phyloP scores from a whole-genome alignment of 805 yeast genomes.

The Wickerhamiella siamensis region DNA sequence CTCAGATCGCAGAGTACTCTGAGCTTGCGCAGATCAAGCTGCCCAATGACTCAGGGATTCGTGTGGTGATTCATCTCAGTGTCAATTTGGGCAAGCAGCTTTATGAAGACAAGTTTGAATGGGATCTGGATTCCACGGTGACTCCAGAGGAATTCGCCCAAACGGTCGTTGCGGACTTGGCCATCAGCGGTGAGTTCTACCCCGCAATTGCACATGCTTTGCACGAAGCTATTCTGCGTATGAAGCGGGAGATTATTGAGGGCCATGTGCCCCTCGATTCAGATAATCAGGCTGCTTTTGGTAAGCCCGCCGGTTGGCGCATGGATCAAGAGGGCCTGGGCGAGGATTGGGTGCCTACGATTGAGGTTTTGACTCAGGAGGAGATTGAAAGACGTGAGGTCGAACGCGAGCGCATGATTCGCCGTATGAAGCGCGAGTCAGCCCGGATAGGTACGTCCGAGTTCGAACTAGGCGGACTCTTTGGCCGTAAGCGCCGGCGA shows the following conservation, averaged over 20 bases:
- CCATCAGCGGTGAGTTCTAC: conserved; percentile 67
- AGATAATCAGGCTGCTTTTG: conserved; percentile 46
- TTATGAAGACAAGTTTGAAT: conserved; percentile 85
- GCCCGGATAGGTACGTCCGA: conserved; percentile 49
- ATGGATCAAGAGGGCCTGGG: conserved; percentile 66
- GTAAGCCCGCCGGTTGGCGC: conserved; percentile 52
- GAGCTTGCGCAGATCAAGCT: conserved; percentile 49
- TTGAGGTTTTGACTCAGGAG: conserved; percentile 75
- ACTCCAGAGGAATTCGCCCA: conserved; percentile 79
- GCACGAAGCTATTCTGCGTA: conserved; percentile 61
- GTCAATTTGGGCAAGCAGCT: conserved; percentile 71
- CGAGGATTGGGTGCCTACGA: conserved; percentile 72
- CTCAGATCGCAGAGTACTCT: conserved; percentile 66
- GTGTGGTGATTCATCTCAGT: conserved; percentile 66
- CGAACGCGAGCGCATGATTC: conserved; percentile 80
- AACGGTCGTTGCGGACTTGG: conserved; percentile 70
- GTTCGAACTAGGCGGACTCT: conserved; percentile 26
- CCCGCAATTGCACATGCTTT: conserved; percentile 82
- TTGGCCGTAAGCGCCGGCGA: conserved; percentile 23
- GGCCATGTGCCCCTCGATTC: conserved; percentile 40
- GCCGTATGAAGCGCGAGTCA: conserved; percentile 87
- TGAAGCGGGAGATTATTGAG: conserved; percentile 73
- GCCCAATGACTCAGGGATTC: conserved; percentile 51
- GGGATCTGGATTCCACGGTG: conserved; percentile 53
- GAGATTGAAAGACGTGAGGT: conserved; percentile 92